phyloP scores from a whole-genome alignment of 1,139 yeast species.

The Blastobotrys ciferrii region DNA sequence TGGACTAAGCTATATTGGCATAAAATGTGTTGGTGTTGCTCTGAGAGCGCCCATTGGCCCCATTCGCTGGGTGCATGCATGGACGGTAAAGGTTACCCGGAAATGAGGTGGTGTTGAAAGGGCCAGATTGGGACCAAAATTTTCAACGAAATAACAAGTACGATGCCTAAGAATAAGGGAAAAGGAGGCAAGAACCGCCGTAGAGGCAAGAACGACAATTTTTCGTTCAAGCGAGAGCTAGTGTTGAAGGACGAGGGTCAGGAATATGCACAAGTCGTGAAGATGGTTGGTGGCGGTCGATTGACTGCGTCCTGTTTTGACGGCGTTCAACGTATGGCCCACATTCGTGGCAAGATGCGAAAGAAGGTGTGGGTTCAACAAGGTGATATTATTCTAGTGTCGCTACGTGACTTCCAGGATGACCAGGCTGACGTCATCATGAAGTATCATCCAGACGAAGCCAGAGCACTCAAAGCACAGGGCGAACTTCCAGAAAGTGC shows the following conservation, averaged over 20 bases:
- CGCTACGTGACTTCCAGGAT: conserved; percentile 97
- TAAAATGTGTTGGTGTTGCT: no score
- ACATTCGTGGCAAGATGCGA: conserved; percentile 97
- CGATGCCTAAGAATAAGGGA: conserved; percentile 57
- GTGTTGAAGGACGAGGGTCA: conserved; percentile 93
- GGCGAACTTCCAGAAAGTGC: conserved; percentile 97
- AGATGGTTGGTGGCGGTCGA: conserved; percentile 98
- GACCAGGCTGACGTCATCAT: conserved; percentile 98
- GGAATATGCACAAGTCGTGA: conserved; percentile 96
- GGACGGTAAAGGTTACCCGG: neutral
- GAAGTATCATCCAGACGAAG: conserved; percentile 96
- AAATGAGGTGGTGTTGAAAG: neutral
- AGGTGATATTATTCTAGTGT: conserved; percentile 94
- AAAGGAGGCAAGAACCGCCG: conserved; percentile 77
- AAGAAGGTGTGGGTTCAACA: conserved; percentile 99
- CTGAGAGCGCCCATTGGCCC: no score
- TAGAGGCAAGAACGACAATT: conserved; percentile 97
- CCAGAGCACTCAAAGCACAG: conserved; percentile 89
- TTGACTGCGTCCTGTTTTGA: conserved; percentile 94
- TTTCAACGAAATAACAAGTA: conserved; percentile 4
- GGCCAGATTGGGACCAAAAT: conserved; percentile 1
- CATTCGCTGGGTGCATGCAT: neutral
- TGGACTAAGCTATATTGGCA: no score
- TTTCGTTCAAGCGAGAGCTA: conserved; percentile 90
- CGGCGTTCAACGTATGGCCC: conserved; percentile 90